phyloP scores from a whole-genome alignment of 306 rosid genomes.

The Gillenia trifoliata region DNA sequence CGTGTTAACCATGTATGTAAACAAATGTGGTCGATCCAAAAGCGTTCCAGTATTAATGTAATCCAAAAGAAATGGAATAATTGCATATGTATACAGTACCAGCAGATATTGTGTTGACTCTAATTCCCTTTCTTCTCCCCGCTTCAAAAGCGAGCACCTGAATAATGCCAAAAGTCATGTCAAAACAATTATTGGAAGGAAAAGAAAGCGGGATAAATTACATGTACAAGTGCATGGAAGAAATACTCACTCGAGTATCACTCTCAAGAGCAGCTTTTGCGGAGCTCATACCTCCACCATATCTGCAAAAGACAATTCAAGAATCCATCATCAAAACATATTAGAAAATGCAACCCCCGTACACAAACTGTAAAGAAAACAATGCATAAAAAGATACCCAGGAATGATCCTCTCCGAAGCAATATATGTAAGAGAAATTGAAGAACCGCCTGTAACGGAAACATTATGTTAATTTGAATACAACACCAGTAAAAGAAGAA shows the following conservation, averaged over 20 bases:
- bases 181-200: neutral
- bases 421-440: conserved; percentile 88
- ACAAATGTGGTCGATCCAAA: neutral
- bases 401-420: conserved; percentile 97
- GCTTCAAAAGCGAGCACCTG: conserved; percentile 99
- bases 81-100: conserved; percentile 51
- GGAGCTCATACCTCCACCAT: conserved; percentile 99
- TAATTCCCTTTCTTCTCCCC: conserved; percentile 74
- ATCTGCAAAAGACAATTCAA: conserved; percentile 38
- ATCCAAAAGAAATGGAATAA: neutral
- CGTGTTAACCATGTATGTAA: neutral
- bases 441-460: conserved; percentile 71
- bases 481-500: conserved; percentile 12
- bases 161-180: neutral
- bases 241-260: conserved; percentile 68
- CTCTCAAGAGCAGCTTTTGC: conserved; percentile 98
- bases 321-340: neutral
- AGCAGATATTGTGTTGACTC: conserved; percentile 90
- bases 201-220: neutral
- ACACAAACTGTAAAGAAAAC: neutral
- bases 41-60: neutral
- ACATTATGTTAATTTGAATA: conserved; percentile 4
- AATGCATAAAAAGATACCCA: conserved; percentile 47
- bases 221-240: neutral
- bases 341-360: conserved; percentile 6